Evolutionary conservation across 2,329 filamentous ascomycete species (phyloP).

Genomic region (Cladosporium sp.): DNA sequence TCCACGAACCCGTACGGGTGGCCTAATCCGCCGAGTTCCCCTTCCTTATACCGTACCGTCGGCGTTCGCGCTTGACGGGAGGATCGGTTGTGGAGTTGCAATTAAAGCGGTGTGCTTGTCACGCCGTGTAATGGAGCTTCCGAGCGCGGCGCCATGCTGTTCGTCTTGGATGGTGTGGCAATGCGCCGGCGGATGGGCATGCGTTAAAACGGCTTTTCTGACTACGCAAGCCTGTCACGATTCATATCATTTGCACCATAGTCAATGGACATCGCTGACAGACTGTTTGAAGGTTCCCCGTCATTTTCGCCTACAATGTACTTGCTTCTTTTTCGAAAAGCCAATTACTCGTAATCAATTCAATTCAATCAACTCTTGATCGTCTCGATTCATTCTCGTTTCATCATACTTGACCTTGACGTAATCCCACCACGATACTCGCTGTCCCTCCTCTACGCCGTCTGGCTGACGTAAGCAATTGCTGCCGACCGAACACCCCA

Average conservation of each 20-base stretch:
- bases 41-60: conserved; percentile 34
- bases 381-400: too few relatives aligned
- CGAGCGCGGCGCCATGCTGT: conserved; percentile 27
- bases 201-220: conserved; percentile 33
- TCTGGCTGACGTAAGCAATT: too few relatives aligned
- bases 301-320: too few relatives aligned
- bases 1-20: conserved; percentile 32
- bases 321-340: too few relatives aligned
- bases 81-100: conserved; percentile 37
- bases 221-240: conserved; percentile 7
- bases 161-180: conserved; percentile 32
- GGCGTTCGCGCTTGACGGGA: conserved; percentile 25
- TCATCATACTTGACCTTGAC: too few relatives aligned
- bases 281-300: neutral
- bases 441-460: too few relatives aligned
- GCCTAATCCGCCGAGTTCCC: conserved; percentile 33
- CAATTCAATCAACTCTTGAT: too few relatives aligned
- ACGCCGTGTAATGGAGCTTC: conserved; percentile 29
- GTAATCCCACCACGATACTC: too few relatives aligned
- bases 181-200: conserved; percentile 34
- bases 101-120: conserved; percentile 18
- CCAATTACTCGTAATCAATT: too few relatives aligned
- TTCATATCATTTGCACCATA: neutral
- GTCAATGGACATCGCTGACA: conserved; percentile 8
- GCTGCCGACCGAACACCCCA: too few relatives aligned